These are phyloP conservation scores for Apophysomyces variabilis DNA, from an alignment of 371 early-diverging fungal species.

Conservation along the genomic window DNA sequence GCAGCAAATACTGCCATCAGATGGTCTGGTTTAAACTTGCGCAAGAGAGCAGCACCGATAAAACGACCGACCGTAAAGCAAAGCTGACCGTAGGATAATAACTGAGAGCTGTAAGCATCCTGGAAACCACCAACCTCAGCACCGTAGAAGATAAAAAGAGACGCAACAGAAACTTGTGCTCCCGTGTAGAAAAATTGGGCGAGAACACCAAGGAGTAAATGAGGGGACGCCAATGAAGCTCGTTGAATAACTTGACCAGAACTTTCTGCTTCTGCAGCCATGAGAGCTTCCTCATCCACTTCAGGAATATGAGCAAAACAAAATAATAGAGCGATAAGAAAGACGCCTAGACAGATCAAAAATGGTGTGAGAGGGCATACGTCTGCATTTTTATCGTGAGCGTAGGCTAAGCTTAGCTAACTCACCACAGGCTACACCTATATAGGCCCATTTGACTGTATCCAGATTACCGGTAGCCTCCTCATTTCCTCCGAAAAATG, in stretches of 20 bases:
- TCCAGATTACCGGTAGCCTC: slow-evolving; percentile 23
- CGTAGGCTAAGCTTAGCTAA: too few species aligned
- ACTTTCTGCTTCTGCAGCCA: slow-evolving; percentile 29
- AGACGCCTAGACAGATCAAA: slow-evolving; percentile 29
- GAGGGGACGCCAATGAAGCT: slow-evolving; percentile 43
- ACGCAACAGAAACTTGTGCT: slow-evolving; percentile 49
- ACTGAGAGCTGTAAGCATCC: slow-evolving; percentile 29
- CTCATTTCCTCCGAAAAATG: slow-evolving; percentile 48
- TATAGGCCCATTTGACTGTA: slow-evolving; percentile 52
- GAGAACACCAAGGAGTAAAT: slow-evolving; percentile 43
- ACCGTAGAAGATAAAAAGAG: slow-evolving; percentile 49
- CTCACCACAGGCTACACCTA: slow-evolving; percentile 51
- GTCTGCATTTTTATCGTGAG: too few species aligned
- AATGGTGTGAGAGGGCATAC: not conserved
- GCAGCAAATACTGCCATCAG: slow-evolving; percentile 39
- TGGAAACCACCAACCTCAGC: slow-evolving; percentile 38
- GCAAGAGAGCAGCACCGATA: slow-evolving; percentile 39
- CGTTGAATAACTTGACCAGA: slow-evolving; percentile 21
- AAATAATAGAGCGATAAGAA: slow-evolving; percentile 40
- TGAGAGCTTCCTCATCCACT: slow-evolving; percentile 44
- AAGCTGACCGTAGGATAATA: slow-evolving; percentile 42
- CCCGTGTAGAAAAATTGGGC: slow-evolving; percentile 51
- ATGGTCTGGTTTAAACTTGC: slow-evolving; percentile 34
- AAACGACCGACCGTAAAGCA: slow-evolving; percentile 55
- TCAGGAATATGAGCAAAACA: slow-evolving; percentile 51